Conservation (phyloP, 257 asterid species). For the Perilla frutescens region DNA sequence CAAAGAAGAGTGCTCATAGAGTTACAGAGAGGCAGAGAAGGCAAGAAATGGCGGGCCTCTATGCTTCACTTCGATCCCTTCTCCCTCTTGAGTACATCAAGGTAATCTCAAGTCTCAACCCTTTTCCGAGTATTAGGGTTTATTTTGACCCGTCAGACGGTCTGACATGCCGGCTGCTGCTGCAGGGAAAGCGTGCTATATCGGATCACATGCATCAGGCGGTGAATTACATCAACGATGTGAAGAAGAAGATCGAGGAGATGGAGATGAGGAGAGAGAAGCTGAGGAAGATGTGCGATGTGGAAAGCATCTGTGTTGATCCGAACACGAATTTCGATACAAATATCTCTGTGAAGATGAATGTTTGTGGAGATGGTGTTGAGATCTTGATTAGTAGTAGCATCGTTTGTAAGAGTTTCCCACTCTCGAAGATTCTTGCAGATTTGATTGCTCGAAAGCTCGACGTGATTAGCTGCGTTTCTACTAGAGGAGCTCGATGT, state of each 20-base stretch:
- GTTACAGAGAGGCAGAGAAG: slow-evolving; percentile 62
- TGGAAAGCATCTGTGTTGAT: neutral
- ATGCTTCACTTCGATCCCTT: slow-evolving; percentile 54
- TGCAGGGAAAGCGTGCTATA: slow-evolving; percentile 59
- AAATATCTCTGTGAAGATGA: slow-evolving; percentile 25
- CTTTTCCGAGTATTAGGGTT: too few relatives aligned
- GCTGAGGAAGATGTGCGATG: slow-evolving; percentile 18
- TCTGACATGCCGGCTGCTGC: too few relatives aligned
- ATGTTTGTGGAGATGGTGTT: slow-evolving; percentile 21
- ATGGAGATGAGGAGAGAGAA: slow-evolving; percentile 40
- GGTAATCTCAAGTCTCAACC: slow-evolving; percentile 35
- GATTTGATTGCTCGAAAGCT: slow-evolving; percentile 29
- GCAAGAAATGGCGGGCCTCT: slow-evolving; percentile 61
- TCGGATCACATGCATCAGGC: slow-evolving; percentile 55
- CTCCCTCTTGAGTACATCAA: slow-evolving; percentile 60
- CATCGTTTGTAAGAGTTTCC: slow-evolving; percentile 7
- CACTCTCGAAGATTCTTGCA: slow-evolving; percentile 41
- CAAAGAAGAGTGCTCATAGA: slow-evolving; percentile 48
- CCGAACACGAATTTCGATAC: neutral
- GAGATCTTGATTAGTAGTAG: slow-evolving; percentile 39
- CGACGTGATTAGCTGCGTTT: slow-evolving; percentile 34
- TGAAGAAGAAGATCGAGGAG: slow-evolving; percentile 46
- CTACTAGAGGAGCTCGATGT: slow-evolving; percentile 20
- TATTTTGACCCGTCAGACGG: too few relatives aligned
- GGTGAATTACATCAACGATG: slow-evolving; percentile 48